Base-by-base conservation (phyloP, 331 rosid species). In the Rhamnella rubrinervis region DNA sequence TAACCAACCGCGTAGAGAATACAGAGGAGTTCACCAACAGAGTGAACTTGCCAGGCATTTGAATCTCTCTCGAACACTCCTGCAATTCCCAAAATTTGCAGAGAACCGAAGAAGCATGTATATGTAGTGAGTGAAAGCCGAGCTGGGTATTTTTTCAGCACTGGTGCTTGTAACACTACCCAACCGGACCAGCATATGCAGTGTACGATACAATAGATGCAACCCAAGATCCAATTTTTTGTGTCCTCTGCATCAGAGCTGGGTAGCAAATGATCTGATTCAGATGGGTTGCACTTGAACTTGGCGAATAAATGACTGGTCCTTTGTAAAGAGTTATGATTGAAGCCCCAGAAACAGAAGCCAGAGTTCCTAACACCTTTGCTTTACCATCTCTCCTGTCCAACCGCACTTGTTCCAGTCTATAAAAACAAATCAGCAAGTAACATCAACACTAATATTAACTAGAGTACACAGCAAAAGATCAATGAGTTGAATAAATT, bases 181-280 rank as follows among this genome's bases (percentile, higher is more conserved):
- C 97, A 91, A 51, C 89, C 86, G 17, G 91, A 83, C 97, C 97
- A 91, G 62, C 89, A 80, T 65, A 91, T 67, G 78, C 89, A 85
- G 75, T 89, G 92, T 6, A 80, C 81, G 63, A 91, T 70, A 63
- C 88, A 83, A 77, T 63, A 83, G 16, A 88, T 55, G 78, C 97
- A 85, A 70, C 97, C 96, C 71, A 88, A 68, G 70, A 67, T 80
- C 93, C 90, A 80, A 55, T 78, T 76, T 80, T 86, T 85, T 14
- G 73, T 92, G 21, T 71, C n/a, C 5, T 65, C 78, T 38, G 82
- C 96, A 65, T 80, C 80, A 28, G 82, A 67, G 11, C 67, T 12
- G 11, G 83, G 52, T 57, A 76, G 47, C n/a, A 62, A 2, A 18
- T 71, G 76, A 14, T 44, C 15, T 11, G 49, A 44, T 44, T 44